Conservation (phyloP, 257 asterid genomes). For the Rehmannia glutinosa region DNA sequence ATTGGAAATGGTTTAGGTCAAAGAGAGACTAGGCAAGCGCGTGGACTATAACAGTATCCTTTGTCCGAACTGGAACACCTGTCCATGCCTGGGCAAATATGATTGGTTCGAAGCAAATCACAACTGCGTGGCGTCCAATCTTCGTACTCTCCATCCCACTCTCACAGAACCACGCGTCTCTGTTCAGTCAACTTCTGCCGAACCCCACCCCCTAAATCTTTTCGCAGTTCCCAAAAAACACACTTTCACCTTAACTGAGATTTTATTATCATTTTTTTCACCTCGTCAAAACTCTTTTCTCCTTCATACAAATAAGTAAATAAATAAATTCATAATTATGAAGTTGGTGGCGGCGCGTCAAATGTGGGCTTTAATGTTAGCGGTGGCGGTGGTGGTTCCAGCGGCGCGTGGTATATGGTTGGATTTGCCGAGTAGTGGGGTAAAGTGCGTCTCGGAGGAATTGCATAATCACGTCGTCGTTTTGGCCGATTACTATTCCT, state of each 20-base stretch:
- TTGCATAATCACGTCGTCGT: constrained; percentile 58
- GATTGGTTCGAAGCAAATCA: constrained; percentile 7
- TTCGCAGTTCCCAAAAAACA: no score
- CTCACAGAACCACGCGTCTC: constrained; percentile 28
- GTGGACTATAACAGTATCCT: not conserved
- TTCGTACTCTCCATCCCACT: constrained; percentile 10
- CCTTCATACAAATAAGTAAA: not conserved
- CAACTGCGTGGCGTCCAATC: constrained; percentile 24
- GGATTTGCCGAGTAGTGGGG: constrained; percentile 50
- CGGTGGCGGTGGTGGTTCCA: constrained; percentile 30
- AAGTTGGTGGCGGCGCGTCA: constrained; percentile 19
- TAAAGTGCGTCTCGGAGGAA: constrained; percentile 74
- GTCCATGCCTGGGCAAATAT: not conserved
- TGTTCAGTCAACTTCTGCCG: not conserved
- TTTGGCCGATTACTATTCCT: constrained; percentile 47
- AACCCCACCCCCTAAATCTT: no score
- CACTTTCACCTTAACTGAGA: no score
- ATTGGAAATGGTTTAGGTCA: no score
- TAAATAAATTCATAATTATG: constrained; percentile 2
- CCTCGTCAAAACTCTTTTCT: not conserved
- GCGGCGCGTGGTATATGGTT: constrained; percentile 58
- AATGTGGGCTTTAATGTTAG: constrained; percentile 20
- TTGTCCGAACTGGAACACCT: constrained; percentile 12
- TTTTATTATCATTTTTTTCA: no score
- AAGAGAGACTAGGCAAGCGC: no score